Conservation (phyloP, 768 basidiomycete species). For the Xerocomellus intermedius region DNA sequence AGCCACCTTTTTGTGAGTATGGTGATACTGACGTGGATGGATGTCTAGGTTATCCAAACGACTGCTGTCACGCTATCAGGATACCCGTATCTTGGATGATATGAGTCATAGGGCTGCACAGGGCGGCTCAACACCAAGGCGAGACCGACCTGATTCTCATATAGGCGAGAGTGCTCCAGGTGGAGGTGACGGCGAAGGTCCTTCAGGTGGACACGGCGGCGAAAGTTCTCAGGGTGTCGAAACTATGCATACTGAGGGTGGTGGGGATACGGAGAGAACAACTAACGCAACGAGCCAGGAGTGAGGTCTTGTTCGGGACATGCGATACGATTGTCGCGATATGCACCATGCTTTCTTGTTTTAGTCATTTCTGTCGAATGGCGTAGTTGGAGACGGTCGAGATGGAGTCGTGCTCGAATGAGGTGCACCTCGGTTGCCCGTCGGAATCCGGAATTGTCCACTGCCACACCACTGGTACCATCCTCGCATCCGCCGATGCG, state of each 20-base stretch:
- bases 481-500: no score
- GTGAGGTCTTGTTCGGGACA: background rate
- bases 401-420: no score
- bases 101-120: background rate
- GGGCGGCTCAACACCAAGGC: no score
- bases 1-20: background rate
- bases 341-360: no score
- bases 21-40: background rate
- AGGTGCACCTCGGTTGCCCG: no score
- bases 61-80: background rate
- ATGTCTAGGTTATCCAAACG: background rate
- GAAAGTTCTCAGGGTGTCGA: background rate
- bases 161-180: background rate
- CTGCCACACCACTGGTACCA: no score
- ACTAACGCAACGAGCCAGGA: background rate
- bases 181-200: background rate
- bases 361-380: no score
- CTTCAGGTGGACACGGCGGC: background rate
- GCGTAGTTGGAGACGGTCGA: no score
- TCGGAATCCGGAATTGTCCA: no score
- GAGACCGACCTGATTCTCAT: background rate
- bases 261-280: background rate
- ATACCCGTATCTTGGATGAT: slow-evolving; percentile 2
- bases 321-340: background rate
- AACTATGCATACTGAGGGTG: background rate